Evolutionary conservation across 2,329 filamentous ascomycete species (phyloP).

Genomic region (Hymenoscyphus repandus): DNA sequence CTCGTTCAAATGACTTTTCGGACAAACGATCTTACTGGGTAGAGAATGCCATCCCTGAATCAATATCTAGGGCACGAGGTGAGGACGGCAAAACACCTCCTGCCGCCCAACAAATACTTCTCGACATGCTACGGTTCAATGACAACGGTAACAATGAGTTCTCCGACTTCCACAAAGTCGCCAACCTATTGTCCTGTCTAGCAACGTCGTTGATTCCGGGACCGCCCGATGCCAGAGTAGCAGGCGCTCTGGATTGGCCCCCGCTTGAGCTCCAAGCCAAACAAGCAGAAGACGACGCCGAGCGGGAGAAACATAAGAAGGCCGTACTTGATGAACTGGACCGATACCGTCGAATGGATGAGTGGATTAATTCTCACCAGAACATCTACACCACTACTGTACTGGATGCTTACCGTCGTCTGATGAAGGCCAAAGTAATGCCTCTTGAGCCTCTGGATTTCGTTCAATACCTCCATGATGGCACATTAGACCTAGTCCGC

Average conservation of each 20-base stretch:
- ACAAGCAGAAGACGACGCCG: slow-evolving; percentile 39
- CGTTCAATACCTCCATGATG: slow-evolving; percentile 60
- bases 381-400: slow-evolving; percentile 62
- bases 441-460: slow-evolving; percentile 50
- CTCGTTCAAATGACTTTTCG: slow-evolving; percentile 83
- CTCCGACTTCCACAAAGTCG: slow-evolving; percentile 86
- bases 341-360: slow-evolving; percentile 61
- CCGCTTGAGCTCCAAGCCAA: slow-evolving; percentile 14
- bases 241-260: no score
- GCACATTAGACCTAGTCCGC: slow-evolving; percentile 56
- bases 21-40: slow-evolving; percentile 82
- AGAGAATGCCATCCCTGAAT: slow-evolving; percentile 75
- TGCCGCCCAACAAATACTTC: slow-evolving; percentile 74
- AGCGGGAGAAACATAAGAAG: slow-evolving; percentile 36
- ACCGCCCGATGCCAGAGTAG: no score
- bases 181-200: slow-evolving; percentile 65
- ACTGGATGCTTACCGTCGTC: slow-evolving; percentile 52
- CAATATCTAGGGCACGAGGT: slow-evolving; percentile 75
- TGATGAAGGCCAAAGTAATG: slow-evolving; percentile 62
- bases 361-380: slow-evolving; percentile 63
- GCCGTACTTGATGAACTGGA: slow-evolving; percentile 58
- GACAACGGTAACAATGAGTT: slow-evolving; percentile 87
- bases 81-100: slow-evolving; percentile 70
- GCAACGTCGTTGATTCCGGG: slow-evolving; percentile 51
- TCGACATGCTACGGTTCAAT: slow-evolving; percentile 87